A percentile compares a stretch with the other conserved stretches of the same genome.
Evolutionary conservation across 192 early-diverging fungal species (phyloP).

Genomic region (Glomus cerebriforme): DNA sequence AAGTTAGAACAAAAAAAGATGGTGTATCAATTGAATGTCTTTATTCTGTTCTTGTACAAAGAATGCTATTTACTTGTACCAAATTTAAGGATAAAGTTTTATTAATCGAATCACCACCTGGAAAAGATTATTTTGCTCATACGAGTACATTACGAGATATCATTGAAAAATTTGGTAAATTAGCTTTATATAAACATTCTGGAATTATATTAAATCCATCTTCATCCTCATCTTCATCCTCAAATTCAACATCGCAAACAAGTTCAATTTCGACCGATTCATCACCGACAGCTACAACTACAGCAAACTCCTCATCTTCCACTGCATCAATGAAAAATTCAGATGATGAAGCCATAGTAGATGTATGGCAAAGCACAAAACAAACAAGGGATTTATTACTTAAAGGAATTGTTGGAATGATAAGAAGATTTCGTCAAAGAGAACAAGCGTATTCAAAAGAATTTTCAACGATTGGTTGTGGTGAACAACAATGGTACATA

Average conservation of each 20-base stretch:
- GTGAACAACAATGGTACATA: not conserved
- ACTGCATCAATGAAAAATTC: not conserved
- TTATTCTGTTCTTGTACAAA: not conserved
- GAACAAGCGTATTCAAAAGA: not conserved
- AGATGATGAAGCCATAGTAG: too few species aligned
- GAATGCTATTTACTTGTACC: not conserved
- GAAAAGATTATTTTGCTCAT: constrained; percentile 13
- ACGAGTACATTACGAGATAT: not conserved
- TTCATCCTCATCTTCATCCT: not conserved
- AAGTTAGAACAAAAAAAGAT: not conserved
- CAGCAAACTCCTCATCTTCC: not conserved
- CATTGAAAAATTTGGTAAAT: not conserved
- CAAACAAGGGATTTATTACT: not conserved
- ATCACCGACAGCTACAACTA: not conserved
- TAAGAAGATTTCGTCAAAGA: constrained; percentile 1
- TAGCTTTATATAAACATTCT: not conserved
- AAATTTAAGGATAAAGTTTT: constrained; percentile 1
- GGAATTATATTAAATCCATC: not conserved
- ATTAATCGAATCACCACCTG: not conserved
- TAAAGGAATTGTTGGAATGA: constrained; percentile 6
- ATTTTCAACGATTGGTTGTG: not conserved
- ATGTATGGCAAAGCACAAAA: not conserved
- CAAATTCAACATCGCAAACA: too few species aligned
- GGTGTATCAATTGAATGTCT: not conserved
- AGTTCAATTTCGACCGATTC: too few species aligned